Evolutionary conservation across 2,329 filamentous ascomycete genomes (phyloP).

Genomic region (Fusarium sp.): DNA sequence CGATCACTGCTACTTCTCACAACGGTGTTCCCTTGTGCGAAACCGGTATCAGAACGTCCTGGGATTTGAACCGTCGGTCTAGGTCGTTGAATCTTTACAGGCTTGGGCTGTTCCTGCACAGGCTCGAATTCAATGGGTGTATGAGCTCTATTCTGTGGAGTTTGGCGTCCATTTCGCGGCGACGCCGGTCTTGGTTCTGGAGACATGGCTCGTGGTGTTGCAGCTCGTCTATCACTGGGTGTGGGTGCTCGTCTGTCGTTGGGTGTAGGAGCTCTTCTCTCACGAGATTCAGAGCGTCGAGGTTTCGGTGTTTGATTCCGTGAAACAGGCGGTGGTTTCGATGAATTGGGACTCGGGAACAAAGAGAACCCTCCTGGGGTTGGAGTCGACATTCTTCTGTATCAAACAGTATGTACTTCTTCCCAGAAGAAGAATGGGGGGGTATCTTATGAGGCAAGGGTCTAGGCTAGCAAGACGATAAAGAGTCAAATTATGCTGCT

Average conservation of each 20-base stretch:
- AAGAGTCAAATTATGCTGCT: slow-evolving; percentile 26
- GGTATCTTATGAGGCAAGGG: slow-evolving; percentile 18
- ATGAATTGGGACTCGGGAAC: slow-evolving; percentile 64
- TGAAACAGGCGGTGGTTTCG: slow-evolving; percentile 47
- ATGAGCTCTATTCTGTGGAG: slow-evolving; percentile 50
- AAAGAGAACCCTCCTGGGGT: slow-evolving; percentile 67
- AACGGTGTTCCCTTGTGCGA: slow-evolving; percentile 56
- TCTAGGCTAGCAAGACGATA: slow-evolving; percentile 23
- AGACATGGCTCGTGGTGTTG: slow-evolving; percentile 40
- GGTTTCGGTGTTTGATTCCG: slow-evolving; percentile 58
- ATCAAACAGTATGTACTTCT: slow-evolving; percentile 44
- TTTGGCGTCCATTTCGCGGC: slow-evolving; percentile 47
- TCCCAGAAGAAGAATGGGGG: slow-evolving; percentile 43
- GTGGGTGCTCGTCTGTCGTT: slow-evolving; percentile 34
- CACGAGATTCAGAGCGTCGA: slow-evolving; percentile 54
- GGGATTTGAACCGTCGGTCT: slow-evolving; percentile 58
- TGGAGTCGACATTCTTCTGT: slow-evolving; percentile 55
- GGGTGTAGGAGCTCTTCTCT: slow-evolving; percentile 54
- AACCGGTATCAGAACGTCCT: slow-evolving; percentile 60
- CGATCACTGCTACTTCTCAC: slow-evolving; percentile 62
- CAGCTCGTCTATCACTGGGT: slow-evolving; percentile 50
- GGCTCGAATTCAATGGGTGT: slow-evolving; percentile 53
- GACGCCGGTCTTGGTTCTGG: slow-evolving; percentile 43
- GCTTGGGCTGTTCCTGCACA: slow-evolving; percentile 42
- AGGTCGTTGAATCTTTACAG: slow-evolving; percentile 54